phyloP scores from a whole-genome alignment of 2,329 filamentous ascomycete species.

The Aspergillus phoenicis region DNA sequence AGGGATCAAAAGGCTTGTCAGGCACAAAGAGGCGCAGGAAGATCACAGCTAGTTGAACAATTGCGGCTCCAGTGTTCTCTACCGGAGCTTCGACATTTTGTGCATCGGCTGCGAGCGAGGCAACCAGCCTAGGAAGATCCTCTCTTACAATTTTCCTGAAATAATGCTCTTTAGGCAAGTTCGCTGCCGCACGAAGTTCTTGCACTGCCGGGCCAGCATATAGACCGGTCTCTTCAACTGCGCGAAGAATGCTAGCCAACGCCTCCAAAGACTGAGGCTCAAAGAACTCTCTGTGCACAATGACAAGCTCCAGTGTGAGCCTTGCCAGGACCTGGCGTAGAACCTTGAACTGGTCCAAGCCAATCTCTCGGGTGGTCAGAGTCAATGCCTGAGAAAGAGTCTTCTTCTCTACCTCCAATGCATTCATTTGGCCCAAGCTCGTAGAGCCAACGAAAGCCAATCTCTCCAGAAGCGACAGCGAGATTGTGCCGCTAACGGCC shows the following conservation, averaged over 20 bases:
- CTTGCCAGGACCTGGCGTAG: constrained; percentile 53
- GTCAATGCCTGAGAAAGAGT: constrained; percentile 60
- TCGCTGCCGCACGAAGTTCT: constrained; percentile 23
- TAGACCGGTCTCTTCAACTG: constrained; percentile 27
- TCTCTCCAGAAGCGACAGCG: constrained; percentile 58
- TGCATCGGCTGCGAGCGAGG: constrained; percentile 23
- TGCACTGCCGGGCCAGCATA: constrained; percentile 17
- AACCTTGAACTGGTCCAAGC: constrained; percentile 53
- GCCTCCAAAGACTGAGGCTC: constrained; percentile 30
- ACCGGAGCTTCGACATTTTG: constrained; percentile 23
- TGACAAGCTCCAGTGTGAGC: constrained; percentile 37
- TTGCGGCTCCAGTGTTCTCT: constrained; percentile 61
- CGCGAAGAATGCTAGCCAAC: constrained; percentile 27
- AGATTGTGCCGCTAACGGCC: constrained; percentile 54
- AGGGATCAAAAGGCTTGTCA: constrained; percentile 82
- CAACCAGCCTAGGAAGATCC: constrained; percentile 32
- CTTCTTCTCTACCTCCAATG: constrained; percentile 67
- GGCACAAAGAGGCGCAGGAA: constrained; percentile 81
- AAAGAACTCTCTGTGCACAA: constrained; percentile 41
- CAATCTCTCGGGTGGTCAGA: constrained; percentile 53
- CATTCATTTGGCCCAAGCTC: constrained; percentile 61
- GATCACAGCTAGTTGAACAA: constrained; percentile 74
- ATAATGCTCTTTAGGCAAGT: constrained; percentile 33
- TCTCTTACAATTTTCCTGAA: constrained; percentile 39
- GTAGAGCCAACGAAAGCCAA: constrained; percentile 57